Conservation (phyloP, 176 grass and related monocot species). For the Calamus simplicifolius region DNA sequence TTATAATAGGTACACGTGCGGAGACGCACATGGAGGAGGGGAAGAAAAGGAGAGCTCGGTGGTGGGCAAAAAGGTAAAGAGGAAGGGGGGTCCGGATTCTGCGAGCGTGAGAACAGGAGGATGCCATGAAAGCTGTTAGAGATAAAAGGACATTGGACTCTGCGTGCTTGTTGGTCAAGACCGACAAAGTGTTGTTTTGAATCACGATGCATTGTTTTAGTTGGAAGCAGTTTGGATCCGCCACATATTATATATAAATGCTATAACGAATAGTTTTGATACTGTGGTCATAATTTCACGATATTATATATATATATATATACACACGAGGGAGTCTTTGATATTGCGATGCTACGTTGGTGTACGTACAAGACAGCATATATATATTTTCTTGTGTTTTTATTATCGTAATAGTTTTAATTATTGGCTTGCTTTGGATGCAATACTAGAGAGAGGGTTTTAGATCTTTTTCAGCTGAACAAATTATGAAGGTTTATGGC, state of each 20-base stretch:
- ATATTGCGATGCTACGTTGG: neutral
- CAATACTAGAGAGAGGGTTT: too few species aligned
- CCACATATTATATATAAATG: neutral
- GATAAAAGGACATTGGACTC: constrained; percentile 26
- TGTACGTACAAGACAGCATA: too few species aligned
- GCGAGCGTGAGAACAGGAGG: constrained; percentile 8
- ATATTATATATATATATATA: too few species aligned
- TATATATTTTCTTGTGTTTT: too few species aligned
- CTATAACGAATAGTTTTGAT: constrained; percentile 14
- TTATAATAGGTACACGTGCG: constrained; percentile 25
- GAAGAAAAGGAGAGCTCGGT: neutral
- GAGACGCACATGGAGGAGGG: constrained; percentile 25
- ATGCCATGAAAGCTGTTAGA: too few species aligned
- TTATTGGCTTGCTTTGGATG: too few species aligned
- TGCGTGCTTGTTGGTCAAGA: constrained; percentile 1
- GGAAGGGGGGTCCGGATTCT: constrained; percentile 10
- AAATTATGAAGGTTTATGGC: neutral
- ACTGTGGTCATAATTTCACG: neutral
- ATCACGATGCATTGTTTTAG: constrained; percentile 14
- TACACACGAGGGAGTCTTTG: neutral
- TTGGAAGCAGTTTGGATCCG: too few species aligned
- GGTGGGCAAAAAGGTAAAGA: neutral
- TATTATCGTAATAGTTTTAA: too few species aligned
- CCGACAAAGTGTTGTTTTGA: constrained; percentile 52
- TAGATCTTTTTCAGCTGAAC: too few species aligned